Base-by-base conservation (phyloP, 495 filamentous ascomycete genomes). In the Aspergillus ostianus region DNA sequence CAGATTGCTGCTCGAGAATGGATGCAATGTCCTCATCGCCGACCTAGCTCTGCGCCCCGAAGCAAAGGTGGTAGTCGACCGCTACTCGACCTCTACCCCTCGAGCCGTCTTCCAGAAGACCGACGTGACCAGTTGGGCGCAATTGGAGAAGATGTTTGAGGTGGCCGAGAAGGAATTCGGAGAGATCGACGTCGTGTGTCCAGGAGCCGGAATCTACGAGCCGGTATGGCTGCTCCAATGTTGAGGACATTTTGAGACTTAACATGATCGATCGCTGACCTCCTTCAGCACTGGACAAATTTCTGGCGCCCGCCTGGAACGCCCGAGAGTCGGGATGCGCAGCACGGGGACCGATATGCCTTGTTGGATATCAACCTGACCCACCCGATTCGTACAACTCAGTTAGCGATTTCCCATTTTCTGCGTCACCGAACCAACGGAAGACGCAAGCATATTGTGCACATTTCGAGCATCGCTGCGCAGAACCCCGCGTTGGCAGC, bases 171-270 rank as follows among this genome's bases (percentile, higher is more conserved):
- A 67, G 56, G 78, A 82, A 49, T 88, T 90, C 58, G 82, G 81
- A 12, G 77, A 77, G 18, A 67, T 84, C 9, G 86, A 90, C 62
- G 83, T 90, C 55, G 84, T 89, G 47, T 86, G 84, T 64, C 85
- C 86, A 5, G 86, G 87, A 10, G 87, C 87, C n/a, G 87, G 87
- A 13, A 71, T 90, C 56, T 89, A 77, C 69, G 87, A 90, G 63
- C 86, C 85, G 57, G 78, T 82, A 69, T 26, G 71, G 36, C 12
- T 41, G 36, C 36, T 41, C 36, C 36, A 10, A 7, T 32, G 2
- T 32, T 17, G 10, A 15, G 9, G 6, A 2, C 10, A 2, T 27
- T 29, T 17, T 27, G 13, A n/a, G 30, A 8, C n/a, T 15, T 13
- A 26, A 29, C 10, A 48, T 10, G 7, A 36, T 19, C 15, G 3